A percentile compares a stretch with the other conserved stretches of the same genome.
These are phyloP conservation scores for Acanthamoeba lenticulata DNA, from an alignment of 208 protist genomes.

Conservation along the genomic window DNA sequence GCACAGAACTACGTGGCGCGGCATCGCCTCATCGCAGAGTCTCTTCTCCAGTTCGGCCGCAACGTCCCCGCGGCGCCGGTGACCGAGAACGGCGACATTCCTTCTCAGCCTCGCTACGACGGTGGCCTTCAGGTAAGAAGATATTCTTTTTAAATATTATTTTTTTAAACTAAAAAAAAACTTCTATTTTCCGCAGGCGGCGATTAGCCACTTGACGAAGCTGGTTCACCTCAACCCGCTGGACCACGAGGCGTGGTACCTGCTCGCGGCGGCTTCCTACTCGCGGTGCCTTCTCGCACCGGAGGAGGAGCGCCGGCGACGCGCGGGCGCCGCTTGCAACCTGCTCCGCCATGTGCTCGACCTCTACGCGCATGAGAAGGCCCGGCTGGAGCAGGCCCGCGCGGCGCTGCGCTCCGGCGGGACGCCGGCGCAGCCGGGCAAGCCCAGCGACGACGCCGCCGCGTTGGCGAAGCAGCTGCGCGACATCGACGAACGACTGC, in stretches of 20 bases:
- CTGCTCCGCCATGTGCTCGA: conserved; percentile 18
- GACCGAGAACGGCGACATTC: not conserved
- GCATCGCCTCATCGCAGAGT: not conserved
- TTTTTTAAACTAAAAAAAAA: too few relatives aligned
- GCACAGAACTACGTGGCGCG: not conserved
- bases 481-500: not conserved
- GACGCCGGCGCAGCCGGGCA: too few relatives aligned
- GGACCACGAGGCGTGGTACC: not conserved
- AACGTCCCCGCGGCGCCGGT: not conserved
- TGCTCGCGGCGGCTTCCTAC: not conserved
- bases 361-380: not conserved
- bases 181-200: not conserved
- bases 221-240: conserved; percentile 5
- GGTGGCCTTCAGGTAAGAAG: not conserved
- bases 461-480: not conserved
- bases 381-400: not conserved
- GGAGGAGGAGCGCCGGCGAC: not conserved
- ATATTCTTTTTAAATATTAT: too few relatives aligned
- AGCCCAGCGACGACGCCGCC: not conserved
- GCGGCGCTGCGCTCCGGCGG: not conserved
- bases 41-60: not conserved
- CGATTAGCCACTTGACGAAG: not conserved
- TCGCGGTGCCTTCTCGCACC: not conserved
- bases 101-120: not conserved
- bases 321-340: not conserved